Conservation (phyloP, 2,329 filamentous ascomycete genomes). For the Didymella pinodella region DNA sequence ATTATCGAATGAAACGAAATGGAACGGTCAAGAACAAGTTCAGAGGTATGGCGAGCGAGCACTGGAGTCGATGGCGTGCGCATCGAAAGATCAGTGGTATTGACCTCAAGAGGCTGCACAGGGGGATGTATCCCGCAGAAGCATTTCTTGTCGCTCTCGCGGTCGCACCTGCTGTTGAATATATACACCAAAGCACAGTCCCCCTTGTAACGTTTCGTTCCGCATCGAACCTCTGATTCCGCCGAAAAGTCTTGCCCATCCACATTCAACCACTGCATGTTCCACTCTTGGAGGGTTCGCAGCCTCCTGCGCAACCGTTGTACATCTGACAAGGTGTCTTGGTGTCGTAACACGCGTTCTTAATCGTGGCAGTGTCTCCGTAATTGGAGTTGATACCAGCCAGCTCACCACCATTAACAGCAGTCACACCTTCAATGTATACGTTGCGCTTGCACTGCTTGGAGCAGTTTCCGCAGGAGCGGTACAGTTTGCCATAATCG, state of each 20-base stretch:
- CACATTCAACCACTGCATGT: conserved; percentile 21
- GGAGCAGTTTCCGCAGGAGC: conserved; percentile 56
- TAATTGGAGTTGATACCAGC: conserved; percentile 60
- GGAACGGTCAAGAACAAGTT: background rate
- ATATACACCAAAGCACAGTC: background rate
- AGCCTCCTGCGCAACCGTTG: conserved; percentile 27
- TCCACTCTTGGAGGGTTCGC: conserved; percentile 28
- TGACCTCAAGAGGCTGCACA: background rate
- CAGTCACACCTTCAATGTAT: conserved; percentile 52
- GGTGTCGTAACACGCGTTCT: conserved; percentile 30
- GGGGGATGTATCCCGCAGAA: no score
- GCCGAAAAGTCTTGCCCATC: background rate
- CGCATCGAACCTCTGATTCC: background rate
- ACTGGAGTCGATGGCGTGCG: background rate
- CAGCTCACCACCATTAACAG: conserved; percentile 50
- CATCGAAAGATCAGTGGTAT: background rate
- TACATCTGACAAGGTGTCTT: conserved; percentile 29
- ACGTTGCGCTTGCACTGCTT: conserved; percentile 54
- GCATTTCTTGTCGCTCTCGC: no score
- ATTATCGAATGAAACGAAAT: background rate
- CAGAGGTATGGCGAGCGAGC: background rate
- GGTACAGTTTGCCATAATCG: conserved; percentile 50
- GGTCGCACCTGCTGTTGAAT: background rate
- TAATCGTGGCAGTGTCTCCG: conserved; percentile 54
- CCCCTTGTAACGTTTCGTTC: background rate